Evolutionary conservation across 2,329 filamentous ascomycete genomes (phyloP), one percentile per base, ranked within the genome.

Genomic region (Lachnellula arida): DNA sequence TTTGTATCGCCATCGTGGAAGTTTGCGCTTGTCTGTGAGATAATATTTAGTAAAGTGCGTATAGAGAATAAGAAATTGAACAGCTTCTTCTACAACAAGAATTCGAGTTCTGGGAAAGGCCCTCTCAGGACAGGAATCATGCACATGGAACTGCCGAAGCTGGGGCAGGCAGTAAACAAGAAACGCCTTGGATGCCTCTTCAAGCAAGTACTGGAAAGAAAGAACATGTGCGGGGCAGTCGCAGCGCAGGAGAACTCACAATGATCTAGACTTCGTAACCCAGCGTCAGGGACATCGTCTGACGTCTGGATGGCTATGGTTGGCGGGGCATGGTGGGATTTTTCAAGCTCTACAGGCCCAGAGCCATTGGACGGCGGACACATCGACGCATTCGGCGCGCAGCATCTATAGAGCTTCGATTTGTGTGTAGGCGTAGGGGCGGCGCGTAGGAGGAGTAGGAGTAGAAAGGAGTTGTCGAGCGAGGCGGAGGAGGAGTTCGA

Each of bases 1-100:
- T 60, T 78, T 76, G 76, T 97, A 96, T 67, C 94, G 87, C 94
- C 94, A 97, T 80, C 74, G 73, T 53, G 94, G 92, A 56, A 99
- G 84, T 63, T 85, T 85, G 71, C 85, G 83, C 68, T 88, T 91
- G 74, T 96, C 91, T 96, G 68, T 12, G 43, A 34, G 51, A 50
- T 12, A 42, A 53, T 8, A 14, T 12, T 57, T 35, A 57, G 55
- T 25, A 49, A 12, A 19, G 4, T 19, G 11, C 25, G 9, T 22
- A 44, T 9, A 23, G 42, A 9, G 22, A 1, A 3, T 12, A 17
- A 44, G 17, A 11, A 17, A 17, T 12, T 44, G n/a, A 11, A 22
- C 2, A 12, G 42, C 2, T 14, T 8, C 14, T 43, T 12, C 19
- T 17, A 48, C 17, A 28, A 53, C 17, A 19, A 40, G 17, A 12